Evolutionary conservation across 345 rosid genomes (phyloP).

Genomic region (Boechera retrofracta): DNA sequence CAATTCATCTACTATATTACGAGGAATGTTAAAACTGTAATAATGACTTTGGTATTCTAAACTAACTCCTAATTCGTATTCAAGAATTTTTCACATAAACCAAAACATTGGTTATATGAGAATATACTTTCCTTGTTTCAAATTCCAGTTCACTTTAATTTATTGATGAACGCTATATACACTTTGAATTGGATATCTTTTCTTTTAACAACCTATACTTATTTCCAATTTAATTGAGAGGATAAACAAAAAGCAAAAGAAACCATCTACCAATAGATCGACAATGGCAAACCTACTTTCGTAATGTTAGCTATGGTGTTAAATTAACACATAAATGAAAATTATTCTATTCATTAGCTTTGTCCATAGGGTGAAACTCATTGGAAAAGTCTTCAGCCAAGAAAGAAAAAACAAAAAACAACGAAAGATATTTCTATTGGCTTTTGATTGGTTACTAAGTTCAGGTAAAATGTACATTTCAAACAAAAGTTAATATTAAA

Average conservation of each 20-base stretch:
- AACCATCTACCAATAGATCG: neutral
- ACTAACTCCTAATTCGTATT: neutral
- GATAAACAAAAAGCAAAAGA: conserved; percentile 3
- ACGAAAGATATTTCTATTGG: neutral
- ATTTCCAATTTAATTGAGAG: neutral
- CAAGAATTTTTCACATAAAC: neutral
- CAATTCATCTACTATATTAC: neutral
- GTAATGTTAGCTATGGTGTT: neutral
- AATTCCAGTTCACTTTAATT: no score
- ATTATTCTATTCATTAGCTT: neutral
- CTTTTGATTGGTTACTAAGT: neutral
- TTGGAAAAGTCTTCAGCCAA: neutral
- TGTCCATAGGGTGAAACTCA: conserved; percentile 9
- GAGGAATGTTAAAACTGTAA: neutral
- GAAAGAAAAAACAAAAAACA: neutral
- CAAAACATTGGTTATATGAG: no score
- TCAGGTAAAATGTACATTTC: neutral
- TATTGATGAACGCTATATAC: neutral
- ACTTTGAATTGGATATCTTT: neutral
- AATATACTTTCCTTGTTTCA: no score
- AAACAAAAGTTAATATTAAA: neutral
- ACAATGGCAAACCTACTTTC: conserved; percentile 1
- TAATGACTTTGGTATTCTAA: neutral
- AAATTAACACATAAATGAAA: conserved; percentile 1
- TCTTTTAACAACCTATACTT: neutral